These are phyloP conservation scores for Xerocomellus amylosporus DNA, from an alignment of 768 basidiomycete genomes.

Conservation along the genomic window DNA sequence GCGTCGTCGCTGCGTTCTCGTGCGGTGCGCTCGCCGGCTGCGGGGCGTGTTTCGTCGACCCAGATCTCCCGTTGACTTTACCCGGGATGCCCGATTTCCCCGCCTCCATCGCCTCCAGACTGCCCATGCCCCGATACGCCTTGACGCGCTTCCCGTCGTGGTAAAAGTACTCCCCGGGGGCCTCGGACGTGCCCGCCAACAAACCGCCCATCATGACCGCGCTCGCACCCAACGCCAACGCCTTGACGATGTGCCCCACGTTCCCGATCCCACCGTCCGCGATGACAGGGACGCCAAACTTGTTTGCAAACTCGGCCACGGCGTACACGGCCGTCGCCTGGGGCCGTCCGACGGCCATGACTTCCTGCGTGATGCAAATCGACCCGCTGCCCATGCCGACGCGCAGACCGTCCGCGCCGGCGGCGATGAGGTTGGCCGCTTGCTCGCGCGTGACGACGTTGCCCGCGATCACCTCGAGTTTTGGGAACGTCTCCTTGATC, in stretches of 20 bases:
- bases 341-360: conserved; percentile 98
- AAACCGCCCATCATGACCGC: conserved; percentile 99
- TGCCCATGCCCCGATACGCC: conserved; percentile 98
- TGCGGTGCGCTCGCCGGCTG: conserved; percentile 47
- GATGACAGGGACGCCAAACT: conserved; percentile 94
- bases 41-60: conserved; percentile 45
- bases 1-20: conserved; percentile 93
- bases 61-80: conserved; percentile 24
- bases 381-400: conserved; percentile 98
- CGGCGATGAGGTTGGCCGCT: conserved; percentile 88
- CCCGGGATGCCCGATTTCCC: conserved; percentile 43
- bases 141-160: conserved; percentile 99
- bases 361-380: conserved; percentile 99
- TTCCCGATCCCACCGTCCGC: conserved; percentile 96
- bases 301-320: conserved; percentile 88
- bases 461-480: conserved; percentile 91
- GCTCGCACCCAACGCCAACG: conserved; percentile 86
- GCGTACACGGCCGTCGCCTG: conserved; percentile 98
- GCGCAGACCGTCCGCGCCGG: conserved; percentile 93
- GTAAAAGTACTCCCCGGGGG: conserved; percentile 98
- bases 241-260: conserved; percentile 97
- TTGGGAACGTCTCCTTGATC: conserved; percentile 84
- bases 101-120: conserved; percentile 89
- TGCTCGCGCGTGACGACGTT: conserved; percentile 99
- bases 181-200: conserved; percentile 93